These are phyloP conservation scores for Nemania sp. DNA, from an alignment of 2,329 filamentous ascomycete genomes.

Conservation along the genomic window DNA sequence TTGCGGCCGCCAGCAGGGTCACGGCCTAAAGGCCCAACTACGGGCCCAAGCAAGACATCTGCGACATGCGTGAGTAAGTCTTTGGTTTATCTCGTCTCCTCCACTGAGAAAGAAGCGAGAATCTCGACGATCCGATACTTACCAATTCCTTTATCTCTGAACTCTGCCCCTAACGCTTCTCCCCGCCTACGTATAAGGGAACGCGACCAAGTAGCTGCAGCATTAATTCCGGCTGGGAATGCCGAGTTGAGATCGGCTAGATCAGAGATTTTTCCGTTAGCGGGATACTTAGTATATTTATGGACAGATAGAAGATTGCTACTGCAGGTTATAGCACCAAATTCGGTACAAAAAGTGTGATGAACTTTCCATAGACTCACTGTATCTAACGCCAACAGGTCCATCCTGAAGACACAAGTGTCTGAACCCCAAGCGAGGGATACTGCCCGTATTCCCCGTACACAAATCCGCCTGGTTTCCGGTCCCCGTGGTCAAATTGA, in stretches of 20 bases:
- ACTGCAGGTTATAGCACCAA: not conserved
- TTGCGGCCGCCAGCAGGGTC: constrained; percentile 69
- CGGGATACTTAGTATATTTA: not conserved
- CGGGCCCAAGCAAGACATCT: constrained; percentile 68
- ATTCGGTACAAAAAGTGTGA: not conserved
- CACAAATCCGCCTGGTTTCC: constrained; percentile 53
- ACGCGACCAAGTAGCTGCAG: constrained; percentile 73
- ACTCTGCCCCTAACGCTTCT: constrained; percentile 71
- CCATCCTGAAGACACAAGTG: constrained; percentile 56
- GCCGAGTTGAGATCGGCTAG: constrained; percentile 65
- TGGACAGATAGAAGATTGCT: too few species aligned
- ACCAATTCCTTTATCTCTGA: constrained; percentile 68
- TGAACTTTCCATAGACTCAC: constrained; percentile 29
- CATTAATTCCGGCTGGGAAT: constrained; percentile 72
- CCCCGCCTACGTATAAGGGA: constrained; percentile 68
- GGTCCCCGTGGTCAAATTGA: constrained; percentile 74
- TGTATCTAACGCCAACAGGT: constrained; percentile 68
- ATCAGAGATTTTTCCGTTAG: not conserved
- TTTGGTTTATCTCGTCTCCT: not conserved
- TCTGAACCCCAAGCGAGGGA: constrained; percentile 27
- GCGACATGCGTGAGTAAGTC: not conserved
- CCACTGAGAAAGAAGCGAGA: not conserved
- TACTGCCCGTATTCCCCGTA: constrained; percentile 35
- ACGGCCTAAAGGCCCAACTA: constrained; percentile 65
- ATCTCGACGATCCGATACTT: not conserved